phyloP scores from a whole-genome alignment of 2,329 filamentous ascomycete genomes.

The Fusarium palustre region DNA sequence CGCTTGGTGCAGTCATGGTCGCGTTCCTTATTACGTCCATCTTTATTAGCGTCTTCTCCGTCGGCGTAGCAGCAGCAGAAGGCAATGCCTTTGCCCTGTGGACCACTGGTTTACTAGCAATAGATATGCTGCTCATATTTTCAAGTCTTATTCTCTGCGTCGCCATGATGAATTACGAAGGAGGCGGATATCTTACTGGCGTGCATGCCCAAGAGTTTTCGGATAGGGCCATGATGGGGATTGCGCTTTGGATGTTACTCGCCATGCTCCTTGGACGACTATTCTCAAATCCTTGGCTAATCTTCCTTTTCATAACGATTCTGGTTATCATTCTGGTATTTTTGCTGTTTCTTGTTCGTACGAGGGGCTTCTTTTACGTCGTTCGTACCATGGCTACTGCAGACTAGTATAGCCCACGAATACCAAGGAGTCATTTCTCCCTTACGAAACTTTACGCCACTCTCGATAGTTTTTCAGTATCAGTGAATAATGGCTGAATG shows the following conservation, averaged over 20 bases:
- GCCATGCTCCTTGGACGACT: constrained; percentile 30
- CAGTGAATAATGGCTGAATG: not conserved
- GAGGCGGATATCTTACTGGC: constrained; percentile 25
- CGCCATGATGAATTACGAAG: constrained; percentile 39
- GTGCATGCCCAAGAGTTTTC: constrained; percentile 21
- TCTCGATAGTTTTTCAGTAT: not conserved
- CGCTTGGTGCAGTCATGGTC: constrained; percentile 22
- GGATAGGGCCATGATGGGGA: constrained; percentile 35
- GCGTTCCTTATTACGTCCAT: constrained; percentile 30
- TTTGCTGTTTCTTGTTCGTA: constrained; percentile 19
- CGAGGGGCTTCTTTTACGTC: constrained; percentile 34
- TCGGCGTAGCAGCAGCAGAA: constrained; percentile 7
- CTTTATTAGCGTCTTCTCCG: constrained; percentile 27
- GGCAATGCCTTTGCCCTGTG: not conserved
- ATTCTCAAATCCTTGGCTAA: constrained; percentile 21
- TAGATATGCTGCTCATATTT: constrained; percentile 36
- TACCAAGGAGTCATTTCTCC: no score
- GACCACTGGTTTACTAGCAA: not conserved
- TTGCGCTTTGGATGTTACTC: constrained; percentile 34
- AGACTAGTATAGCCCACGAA: not conserved
- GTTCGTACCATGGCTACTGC: constrained; percentile 1
- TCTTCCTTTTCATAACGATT: not conserved
- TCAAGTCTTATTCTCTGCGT: constrained; percentile 32
- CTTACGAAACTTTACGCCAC: not conserved
- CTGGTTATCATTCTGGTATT: constrained; percentile 25